Evolutionary conservation across 225 moss, liverwort and hornwort species (phyloP), one percentile per base, ranked within the genome.

Genomic region (Sphagnum tenellum): DNA sequence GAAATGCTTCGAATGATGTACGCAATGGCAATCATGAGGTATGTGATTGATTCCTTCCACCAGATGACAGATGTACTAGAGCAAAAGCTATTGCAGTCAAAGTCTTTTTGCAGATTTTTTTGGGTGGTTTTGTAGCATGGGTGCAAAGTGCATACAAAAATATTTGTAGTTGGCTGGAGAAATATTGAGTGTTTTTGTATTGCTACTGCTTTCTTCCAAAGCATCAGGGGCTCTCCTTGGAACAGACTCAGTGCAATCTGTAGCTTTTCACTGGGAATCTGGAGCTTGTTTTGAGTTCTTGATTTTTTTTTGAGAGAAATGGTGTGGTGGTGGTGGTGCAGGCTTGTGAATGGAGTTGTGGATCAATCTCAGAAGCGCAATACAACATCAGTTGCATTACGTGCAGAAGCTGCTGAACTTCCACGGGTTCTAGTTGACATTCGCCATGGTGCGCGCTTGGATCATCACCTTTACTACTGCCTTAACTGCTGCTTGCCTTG

Each of bases 1-100:
- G 93, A 90, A 57, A 82, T 98, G 82, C 86, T 98, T 63, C 87
- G 89, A 67, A 93, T 93, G 89, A 86, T 90, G 93, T 98, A 98
- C 53, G 79, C 98, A 3, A 93, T 89, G 90, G 85, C 93, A 44
- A 88, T 93, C 49, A 85, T 87, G 77, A 93, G 95, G 95, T 92
- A 47, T 29, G 29, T 29, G 29, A 65, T 8, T 56, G 45, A 50
- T 0, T 29, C 45, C 48, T 63, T 64, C 51, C 49, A 1, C 50
- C 56, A 65, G 47, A 13, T 12, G 58, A 52, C 47, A 44, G 29
- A 1, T 29, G 1, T 29, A 29, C 29, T 29, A 29, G 29, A 29
- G 29, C 29, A 29, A 29, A 29, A 29, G 29, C 29, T 29, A 29
- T 29, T 29, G 29, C 29, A 29, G 29, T 29, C 29, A 0, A 29